A percentile compares a stretch with the other conserved stretches of the same genome.
These are phyloP conservation scores for Chlorella sp. DNA, from an alignment of 139 green algal genomes.

Conservation along the genomic window DNA sequence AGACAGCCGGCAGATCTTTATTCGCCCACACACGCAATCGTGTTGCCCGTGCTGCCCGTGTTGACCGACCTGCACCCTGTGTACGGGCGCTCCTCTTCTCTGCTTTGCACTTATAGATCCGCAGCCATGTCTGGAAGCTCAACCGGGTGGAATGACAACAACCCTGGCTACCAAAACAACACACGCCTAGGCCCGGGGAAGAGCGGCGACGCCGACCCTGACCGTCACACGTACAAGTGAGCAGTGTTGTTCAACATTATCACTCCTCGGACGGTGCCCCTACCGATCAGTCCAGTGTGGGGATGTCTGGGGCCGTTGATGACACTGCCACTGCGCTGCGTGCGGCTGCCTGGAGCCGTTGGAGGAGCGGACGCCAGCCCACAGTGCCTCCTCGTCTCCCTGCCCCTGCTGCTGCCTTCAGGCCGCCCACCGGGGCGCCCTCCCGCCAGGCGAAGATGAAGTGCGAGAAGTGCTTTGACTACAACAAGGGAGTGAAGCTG, in stretches of 20 bases:
- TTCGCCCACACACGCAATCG: too few relatives aligned
- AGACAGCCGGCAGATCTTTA: too few relatives aligned
- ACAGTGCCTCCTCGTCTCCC: neutral
- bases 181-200: neutral
- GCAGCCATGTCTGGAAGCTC: neutral
- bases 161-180: constrained; percentile 5
- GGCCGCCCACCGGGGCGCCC: neutral
- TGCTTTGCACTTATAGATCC: neutral
- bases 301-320: neutral
- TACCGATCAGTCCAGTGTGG: neutral
- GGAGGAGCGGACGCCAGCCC: neutral
- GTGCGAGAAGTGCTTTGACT: constrained; percentile 10
- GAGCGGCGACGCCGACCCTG: neutral
- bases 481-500: constrained; percentile 13
- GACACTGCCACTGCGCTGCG: too few relatives aligned
- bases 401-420: neutral
- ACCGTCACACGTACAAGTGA: neutral
- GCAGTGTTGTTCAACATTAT: neutral
- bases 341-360: too few relatives aligned
- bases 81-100: neutral
- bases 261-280: neutral
- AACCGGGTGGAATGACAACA: neutral
- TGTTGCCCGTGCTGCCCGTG: too few relatives aligned
- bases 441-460: neutral
- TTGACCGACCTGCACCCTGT: neutral